phyloP scores from a whole-genome alignment of 768 basidiomycete species.

The Multifurca ochricompacta region DNA sequence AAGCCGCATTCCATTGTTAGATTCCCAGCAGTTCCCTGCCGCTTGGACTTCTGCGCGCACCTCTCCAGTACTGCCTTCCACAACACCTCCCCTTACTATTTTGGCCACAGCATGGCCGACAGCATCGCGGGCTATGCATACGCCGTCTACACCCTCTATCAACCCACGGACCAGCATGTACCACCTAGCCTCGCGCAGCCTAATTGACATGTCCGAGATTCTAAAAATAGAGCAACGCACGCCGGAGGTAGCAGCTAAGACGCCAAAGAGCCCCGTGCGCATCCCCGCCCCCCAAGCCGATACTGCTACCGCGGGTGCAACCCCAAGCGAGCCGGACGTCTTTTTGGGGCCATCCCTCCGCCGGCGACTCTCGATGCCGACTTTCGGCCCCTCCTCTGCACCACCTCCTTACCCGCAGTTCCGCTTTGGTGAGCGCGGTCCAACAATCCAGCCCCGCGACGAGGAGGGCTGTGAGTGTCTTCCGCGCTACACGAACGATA shows the following conservation, averaged over 20 bases:
- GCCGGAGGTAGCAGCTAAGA: constrained; percentile 1
- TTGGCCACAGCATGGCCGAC: background rate
- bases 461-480: constrained; percentile 81
- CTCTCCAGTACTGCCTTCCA: constrained; percentile 15
- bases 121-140: constrained; percentile 22
- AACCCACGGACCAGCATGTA: constrained; percentile 9
- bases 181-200: constrained; percentile 18
- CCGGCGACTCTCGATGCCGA: constrained; percentile 65
- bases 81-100: background rate
- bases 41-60: constrained; percentile 1
- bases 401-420: constrained; percentile 67
- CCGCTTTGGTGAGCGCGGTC: constrained; percentile 23
- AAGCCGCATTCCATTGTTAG: background rate
- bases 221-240: constrained; percentile 1
- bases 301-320: background rate
- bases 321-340: background rate
- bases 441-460: constrained; percentile 43
- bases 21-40: background rate
- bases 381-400: constrained; percentile 45
- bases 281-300: background rate
- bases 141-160: constrained; percentile 21
- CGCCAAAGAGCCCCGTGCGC: constrained; percentile 6
- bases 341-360: constrained; percentile 36
- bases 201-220: constrained; percentile 18
- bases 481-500: constrained; percentile 72